Conservation (phyloP, 2,329 filamentous ascomycete genomes). For the Diaporthe destruens region DNA sequence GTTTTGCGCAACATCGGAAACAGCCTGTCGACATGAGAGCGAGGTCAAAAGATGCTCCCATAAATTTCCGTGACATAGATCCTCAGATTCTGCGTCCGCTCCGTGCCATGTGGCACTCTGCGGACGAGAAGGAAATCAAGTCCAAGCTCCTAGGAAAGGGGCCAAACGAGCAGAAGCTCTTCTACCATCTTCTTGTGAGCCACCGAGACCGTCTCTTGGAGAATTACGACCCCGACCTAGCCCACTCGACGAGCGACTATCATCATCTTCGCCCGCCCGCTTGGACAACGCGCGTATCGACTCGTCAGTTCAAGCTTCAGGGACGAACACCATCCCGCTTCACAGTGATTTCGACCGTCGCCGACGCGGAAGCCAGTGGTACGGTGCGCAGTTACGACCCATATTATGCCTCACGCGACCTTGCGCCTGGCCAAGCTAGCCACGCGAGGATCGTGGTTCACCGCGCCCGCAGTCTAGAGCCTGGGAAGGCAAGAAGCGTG, state of each 20-base stretch:
- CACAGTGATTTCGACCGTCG: slow-evolving; percentile 73
- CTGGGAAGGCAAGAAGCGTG: slow-evolving; percentile 48
- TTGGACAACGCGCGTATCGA: slow-evolving; percentile 72
- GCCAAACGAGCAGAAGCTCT: slow-evolving; percentile 91
- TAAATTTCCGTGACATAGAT: slow-evolving; percentile 78
- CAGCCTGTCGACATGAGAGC: slow-evolving; percentile 70
- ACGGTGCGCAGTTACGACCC: slow-evolving; percentile 82
- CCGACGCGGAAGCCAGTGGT: slow-evolving; percentile 62
- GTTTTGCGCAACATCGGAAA: slow-evolving; percentile 67
- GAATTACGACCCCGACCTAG: slow-evolving; percentile 84
- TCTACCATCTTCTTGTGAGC: slow-evolving; percentile 86
- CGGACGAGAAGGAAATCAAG: slow-evolving; percentile 78
- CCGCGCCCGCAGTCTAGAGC: slow-evolving; percentile 54
- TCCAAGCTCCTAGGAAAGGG: slow-evolving; percentile 74
- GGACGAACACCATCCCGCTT: slow-evolving; percentile 70
- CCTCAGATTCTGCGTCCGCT: slow-evolving; percentile 86
- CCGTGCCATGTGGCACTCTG: slow-evolving; percentile 91
- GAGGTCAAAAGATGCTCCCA: slow-evolving; percentile 70
- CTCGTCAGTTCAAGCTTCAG: slow-evolving; percentile 70
- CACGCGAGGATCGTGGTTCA: slow-evolving; percentile 79
- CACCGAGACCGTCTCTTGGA: slow-evolving; percentile 89
- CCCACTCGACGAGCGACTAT: slow-evolving; percentile 91
- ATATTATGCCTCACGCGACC: slow-evolving; percentile 76
- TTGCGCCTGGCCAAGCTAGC: slow-evolving; percentile 62
- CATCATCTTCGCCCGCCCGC: slow-evolving; percentile 77